Evolutionary conservation across 495 filamentous ascomycete species (phyloP).

Genomic region (Patellaria atrata): DNA sequence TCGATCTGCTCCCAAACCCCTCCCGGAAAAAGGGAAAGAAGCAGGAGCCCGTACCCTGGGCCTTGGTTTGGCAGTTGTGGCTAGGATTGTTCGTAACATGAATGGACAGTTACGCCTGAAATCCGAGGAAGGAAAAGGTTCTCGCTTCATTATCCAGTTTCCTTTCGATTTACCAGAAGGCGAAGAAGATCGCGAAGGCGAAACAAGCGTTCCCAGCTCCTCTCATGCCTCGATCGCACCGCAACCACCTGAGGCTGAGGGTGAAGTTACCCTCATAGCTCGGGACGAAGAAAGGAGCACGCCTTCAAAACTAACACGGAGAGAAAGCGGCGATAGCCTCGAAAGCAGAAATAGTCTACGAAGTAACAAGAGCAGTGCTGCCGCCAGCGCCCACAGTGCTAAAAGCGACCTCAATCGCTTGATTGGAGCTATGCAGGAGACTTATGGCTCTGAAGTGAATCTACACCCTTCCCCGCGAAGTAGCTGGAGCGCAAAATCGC

Average conservation of each 20-base stretch:
- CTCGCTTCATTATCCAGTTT: constrained; percentile 61
- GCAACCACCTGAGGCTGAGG: constrained; percentile 23
- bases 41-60: constrained; percentile 44
- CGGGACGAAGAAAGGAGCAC: constrained; percentile 18
- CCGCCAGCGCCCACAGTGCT: constrained; percentile 36
- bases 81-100: constrained; percentile 76
- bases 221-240: constrained; percentile 19
- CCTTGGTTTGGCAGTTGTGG: constrained; percentile 74
- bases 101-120: constrained; percentile 78
- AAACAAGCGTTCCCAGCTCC: too few species aligned
- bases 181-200: too few species aligned
- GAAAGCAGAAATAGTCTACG: constrained; percentile 29
- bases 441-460: constrained; percentile 32
- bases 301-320: constrained; percentile 4
- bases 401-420: constrained; percentile 60
- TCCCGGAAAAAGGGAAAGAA: constrained; percentile 9
- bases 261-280: constrained; percentile 46
- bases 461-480: constrained; percentile 11
- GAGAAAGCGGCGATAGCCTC: constrained; percentile 20
- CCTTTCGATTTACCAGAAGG: constrained; percentile 48
- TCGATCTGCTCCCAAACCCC: constrained; percentile 10
- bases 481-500: constrained; percentile 4
- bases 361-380: constrained; percentile 40
- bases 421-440: constrained; percentile 59
- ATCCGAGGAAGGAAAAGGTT: constrained; percentile 75